Base-by-base conservation (phyloP, 768 basidiomycete species). In the Pleurotus eryngii region DNA sequence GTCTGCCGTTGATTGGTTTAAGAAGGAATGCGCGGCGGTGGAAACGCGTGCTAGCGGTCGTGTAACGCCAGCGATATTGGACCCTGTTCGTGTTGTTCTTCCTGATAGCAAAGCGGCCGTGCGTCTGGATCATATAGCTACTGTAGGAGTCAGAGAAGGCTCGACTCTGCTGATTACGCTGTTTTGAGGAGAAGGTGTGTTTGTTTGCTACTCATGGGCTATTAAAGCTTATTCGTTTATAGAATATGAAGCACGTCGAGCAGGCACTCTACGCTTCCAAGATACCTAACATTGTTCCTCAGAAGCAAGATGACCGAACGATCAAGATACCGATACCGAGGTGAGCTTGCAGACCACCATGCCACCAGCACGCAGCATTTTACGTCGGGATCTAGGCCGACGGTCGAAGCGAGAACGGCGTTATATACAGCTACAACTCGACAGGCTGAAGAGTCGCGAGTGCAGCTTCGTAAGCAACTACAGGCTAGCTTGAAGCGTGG, bases 311-410 rank as follows among this genome's bases (percentile, higher is more conserved):
- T 63, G 72, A 66, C 27, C 81, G 85, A 43, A 93, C 92, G 1
- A 79, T 94, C 61, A 88, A 81, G 60, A 82, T 94, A 58, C 87
- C 90, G 0, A 84, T 93, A 68, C 88, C 92, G 43, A 92, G 85
- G 91, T 92, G 60, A 12, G 76, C 63, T 39, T 14, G 22, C 47
- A 46, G n/a, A 37, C 12, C 0, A 38, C 15, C 35, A n/a, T 26
- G 30, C 30, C 30, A 9, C 30, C 30, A 35, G 11, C 30, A 2
- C 30, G 0, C 30, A 35, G 30, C 30, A 15, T 45, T 45, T 53
- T 38, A 30, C 39, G 20, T 60, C 7, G 37, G 35, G 51, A 47
- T 48, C 5, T 49, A 94, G 91, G 61, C 89, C 90, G 0, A 94
- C 92, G 0, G 81, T 92, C 4, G 90, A 92, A 45, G 81, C 86